These are phyloP conservation scores for Sparassis latifolia DNA, from an alignment of 1,284 basidiomycete genomes.

Conservation along the genomic window DNA sequence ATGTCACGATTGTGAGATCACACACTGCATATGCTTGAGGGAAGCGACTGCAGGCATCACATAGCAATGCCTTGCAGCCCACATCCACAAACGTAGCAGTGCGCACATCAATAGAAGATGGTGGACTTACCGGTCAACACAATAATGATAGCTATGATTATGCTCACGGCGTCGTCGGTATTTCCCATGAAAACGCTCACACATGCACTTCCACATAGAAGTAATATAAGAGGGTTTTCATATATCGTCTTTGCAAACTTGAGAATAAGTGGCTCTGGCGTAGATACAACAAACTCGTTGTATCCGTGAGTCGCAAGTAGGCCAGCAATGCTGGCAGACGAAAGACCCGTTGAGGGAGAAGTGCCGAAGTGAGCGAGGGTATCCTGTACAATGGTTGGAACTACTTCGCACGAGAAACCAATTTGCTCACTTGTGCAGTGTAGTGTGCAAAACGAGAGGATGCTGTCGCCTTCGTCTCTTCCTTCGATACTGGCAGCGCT, in stretches of 20 bases:
- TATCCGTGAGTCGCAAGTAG: constrained; percentile 73
- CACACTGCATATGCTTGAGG: too few species aligned
- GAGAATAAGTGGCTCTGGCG: constrained; percentile 72
- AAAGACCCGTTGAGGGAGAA: constrained; percentile 55
- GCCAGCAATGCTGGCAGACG: constrained; percentile 55
- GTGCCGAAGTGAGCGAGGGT: constrained; percentile 64
- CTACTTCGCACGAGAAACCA: background rate
- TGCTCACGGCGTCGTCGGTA: constrained; percentile 90
- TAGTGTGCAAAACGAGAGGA: constrained; percentile 27
- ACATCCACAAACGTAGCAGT: too few species aligned
- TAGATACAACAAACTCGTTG: constrained; percentile 90
- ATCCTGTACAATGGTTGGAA: constrained; percentile 37
- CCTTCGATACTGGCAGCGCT: constrained; percentile 25
- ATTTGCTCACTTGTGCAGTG: constrained; percentile 43
- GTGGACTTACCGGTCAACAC: constrained; percentile 76
- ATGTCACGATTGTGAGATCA: too few species aligned
- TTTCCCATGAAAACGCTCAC: constrained; percentile 91
- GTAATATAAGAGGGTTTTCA: constrained; percentile 87
- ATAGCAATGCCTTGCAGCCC: too few species aligned
- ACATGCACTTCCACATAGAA: constrained; percentile 82
- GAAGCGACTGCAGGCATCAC: too few species aligned
- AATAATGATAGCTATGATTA: constrained; percentile 89
- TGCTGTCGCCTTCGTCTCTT: constrained; percentile 25
- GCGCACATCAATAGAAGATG: background rate
- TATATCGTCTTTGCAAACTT: constrained; percentile 94